A percentile compares a stretch with the other conserved stretches of the same genome.
These are phyloP conservation scores for Fusarium chlamydosporum DNA, from an alignment of 2,329 filamentous ascomycete species.

Conservation along the genomic window DNA sequence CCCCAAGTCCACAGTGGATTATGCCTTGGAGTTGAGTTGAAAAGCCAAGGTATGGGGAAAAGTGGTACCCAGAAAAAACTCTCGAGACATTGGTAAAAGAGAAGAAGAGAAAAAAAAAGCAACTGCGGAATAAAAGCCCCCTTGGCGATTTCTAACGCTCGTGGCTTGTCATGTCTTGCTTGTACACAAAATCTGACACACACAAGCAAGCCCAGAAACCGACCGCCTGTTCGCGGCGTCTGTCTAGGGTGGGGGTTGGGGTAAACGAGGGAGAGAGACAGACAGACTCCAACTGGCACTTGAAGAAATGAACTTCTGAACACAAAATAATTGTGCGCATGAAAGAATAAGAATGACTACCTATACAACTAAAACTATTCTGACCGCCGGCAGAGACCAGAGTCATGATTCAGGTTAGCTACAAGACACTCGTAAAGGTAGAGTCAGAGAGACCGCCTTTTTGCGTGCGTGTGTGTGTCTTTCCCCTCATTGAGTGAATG, in stretches of 20 bases:
- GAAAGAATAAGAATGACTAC: not conserved
- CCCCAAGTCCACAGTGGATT: not conserved
- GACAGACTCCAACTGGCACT: slow-evolving; percentile 26
- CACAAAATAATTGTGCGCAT: slow-evolving; percentile 11
- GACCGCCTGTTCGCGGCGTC: slow-evolving; percentile 26
- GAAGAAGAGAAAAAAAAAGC: not conserved
- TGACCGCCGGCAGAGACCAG: slow-evolving; percentile 8
- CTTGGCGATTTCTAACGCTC: slow-evolving; percentile 41
- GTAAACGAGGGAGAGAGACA: not conserved
- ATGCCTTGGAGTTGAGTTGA: not conserved
- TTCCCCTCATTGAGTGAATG: not conserved
- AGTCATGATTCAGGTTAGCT: slow-evolving; percentile 21
- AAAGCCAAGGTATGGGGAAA: slow-evolving; percentile 14
- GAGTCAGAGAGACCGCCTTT: slow-evolving; percentile 31
- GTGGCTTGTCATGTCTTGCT: slow-evolving; percentile 30
- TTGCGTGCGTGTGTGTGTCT: not conserved
- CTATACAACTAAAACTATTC: slow-evolving; percentile 6
- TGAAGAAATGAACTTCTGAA: slow-evolving; percentile 35
- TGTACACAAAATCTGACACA: slow-evolving; percentile 28
- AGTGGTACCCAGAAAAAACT: not conserved
- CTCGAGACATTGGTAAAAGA: slow-evolving; percentile 7
- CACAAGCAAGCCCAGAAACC: slow-evolving; percentile 17
- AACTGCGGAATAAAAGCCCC: slow-evolving; percentile 3
- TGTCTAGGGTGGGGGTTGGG: slow-evolving; percentile 7
- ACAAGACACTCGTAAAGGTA: slow-evolving; percentile 1